A percentile compares a stretch with the other conserved stretches of the same genome.
These are phyloP conservation scores for Aspergillus intermedius DNA, from an alignment of 2,329 filamentous ascomycete species.

Conservation along the genomic window DNA sequence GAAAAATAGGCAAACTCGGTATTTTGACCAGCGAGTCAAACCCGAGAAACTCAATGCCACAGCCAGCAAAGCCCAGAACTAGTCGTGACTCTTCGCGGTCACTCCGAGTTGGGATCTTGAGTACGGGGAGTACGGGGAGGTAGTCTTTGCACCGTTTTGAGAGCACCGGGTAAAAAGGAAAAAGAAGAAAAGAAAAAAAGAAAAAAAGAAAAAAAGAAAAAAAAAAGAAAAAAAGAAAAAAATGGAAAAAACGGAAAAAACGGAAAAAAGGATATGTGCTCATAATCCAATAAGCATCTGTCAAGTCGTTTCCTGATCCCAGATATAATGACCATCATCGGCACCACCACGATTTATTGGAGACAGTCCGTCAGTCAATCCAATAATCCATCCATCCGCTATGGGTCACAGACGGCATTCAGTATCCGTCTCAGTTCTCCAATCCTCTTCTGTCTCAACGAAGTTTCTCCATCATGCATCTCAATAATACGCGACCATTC, in stretches of 20 bases:
- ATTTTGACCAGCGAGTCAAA: background rate
- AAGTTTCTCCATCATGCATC: no score
- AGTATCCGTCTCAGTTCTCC: no score
- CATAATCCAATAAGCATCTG: background rate
- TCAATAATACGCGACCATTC: no score
- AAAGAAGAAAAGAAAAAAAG: background rate
- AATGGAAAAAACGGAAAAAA: background rate
- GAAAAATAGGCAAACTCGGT: background rate
- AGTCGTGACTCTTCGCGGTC: background rate
- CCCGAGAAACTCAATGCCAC: background rate
- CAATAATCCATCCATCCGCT: no score
- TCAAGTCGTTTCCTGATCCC: background rate
- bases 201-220: background rate
- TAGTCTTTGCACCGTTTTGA: background rate
- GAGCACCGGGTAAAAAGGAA: background rate
- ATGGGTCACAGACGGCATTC: no score
- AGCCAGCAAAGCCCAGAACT: background rate
- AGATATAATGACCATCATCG: background rate
- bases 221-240: background rate
- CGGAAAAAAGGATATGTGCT: background rate
- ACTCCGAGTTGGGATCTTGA: background rate
- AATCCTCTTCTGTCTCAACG: no score
- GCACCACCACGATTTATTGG: no score
- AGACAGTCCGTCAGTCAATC: no score
- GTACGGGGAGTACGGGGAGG: background rate